Conservation (phyloP, 352 stramenopile species). For the Globisporangium cystogenes region DNA sequence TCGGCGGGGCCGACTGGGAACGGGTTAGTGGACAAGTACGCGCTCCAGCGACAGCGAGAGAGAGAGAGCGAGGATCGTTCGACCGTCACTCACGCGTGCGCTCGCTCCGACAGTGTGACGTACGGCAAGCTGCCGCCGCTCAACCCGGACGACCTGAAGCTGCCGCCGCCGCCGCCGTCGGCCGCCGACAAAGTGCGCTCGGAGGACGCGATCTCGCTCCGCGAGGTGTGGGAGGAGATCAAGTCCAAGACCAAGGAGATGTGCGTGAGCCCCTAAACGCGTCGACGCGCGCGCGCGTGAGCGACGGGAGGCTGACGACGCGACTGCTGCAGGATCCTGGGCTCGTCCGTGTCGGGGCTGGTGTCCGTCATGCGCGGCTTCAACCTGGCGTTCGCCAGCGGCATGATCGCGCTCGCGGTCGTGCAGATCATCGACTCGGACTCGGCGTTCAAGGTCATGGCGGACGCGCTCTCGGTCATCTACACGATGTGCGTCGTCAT, state of each 20-base stretch:
- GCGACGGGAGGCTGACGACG: slow-evolving; percentile 3
- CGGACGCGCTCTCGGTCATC: slow-evolving; percentile 65
- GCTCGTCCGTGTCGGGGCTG: slow-evolving; percentile 76
- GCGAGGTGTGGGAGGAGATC: slow-evolving; percentile 82
- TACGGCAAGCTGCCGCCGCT: slow-evolving; percentile 79
- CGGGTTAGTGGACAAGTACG: slow-evolving; percentile 45
- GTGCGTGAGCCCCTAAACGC: too few species aligned
- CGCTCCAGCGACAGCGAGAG: background rate
- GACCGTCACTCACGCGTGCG: background rate
- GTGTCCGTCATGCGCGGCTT: slow-evolving; percentile 70
- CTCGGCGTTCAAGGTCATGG: slow-evolving; percentile 69
- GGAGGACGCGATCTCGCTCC: slow-evolving; percentile 66
- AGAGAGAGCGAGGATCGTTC: background rate
- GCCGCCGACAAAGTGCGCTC: slow-evolving; percentile 65
- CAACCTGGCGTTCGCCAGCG: slow-evolving; percentile 66
- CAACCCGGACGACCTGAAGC: slow-evolving; percentile 84
- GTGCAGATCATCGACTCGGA: slow-evolving; percentile 62
- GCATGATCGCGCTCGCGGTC: slow-evolving; percentile 72
- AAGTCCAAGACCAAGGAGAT: slow-evolving; percentile 78
- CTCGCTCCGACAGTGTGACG: slow-evolving; percentile 25
- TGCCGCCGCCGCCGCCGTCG: slow-evolving; percentile 67
- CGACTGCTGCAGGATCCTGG: slow-evolving; percentile 48
- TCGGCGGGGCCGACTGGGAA: slow-evolving; percentile 53
- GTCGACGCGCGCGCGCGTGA: background rate
- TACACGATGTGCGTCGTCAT: slow-evolving; percentile 81